Percentiles rank a stretch among this genome's conserved stretches.
Evolutionary conservation across 129 eudicot genomes (phyloP).

Genomic region (Escallonia rubra): DNA sequence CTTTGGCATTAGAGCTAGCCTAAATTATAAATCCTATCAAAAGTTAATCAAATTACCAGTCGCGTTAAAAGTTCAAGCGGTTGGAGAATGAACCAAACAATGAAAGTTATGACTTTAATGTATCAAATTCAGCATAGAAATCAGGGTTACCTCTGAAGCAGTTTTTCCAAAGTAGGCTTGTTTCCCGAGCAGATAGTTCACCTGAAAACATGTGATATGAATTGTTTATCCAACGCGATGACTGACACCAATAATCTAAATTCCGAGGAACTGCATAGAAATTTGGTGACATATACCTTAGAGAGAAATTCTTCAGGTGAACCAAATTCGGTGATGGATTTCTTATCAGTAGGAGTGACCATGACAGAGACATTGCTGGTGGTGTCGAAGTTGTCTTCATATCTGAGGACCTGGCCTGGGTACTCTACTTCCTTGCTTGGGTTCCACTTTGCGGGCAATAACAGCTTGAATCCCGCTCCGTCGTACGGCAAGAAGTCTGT

Average conservation of each 20-base stretch:
- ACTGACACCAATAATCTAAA: too few species aligned
- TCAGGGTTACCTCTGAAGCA: slow-evolving; percentile 67
- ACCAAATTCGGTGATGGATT: slow-evolving; percentile 84
- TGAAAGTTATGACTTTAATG: too few species aligned
- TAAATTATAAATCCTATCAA: too few species aligned
- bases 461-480: slow-evolving; percentile 79
- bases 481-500: slow-evolving; percentile 66
- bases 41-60: too few species aligned
- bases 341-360: slow-evolving; percentile 83
- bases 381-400: slow-evolving; percentile 94
- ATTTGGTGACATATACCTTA: slow-evolving; percentile 22
- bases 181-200: slow-evolving; percentile 91
- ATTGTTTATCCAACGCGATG: too few species aligned
- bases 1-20: too few species aligned
- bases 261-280: too few species aligned
- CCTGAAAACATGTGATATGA: slow-evolving; percentile 32
- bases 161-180: slow-evolving; percentile 95
- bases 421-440: slow-evolving; percentile 94
- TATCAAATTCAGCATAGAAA: too few species aligned
- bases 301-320: slow-evolving; percentile 87
- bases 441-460: slow-evolving; percentile 91
- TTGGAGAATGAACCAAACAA: too few species aligned
- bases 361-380: slow-evolving; percentile 68
- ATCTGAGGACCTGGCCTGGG: slow-evolving; percentile 94
- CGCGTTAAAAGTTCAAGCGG: too few species aligned